phyloP scores from a whole-genome alignment of 768 basidiomycete genomes.

The Trametes elegans region DNA sequence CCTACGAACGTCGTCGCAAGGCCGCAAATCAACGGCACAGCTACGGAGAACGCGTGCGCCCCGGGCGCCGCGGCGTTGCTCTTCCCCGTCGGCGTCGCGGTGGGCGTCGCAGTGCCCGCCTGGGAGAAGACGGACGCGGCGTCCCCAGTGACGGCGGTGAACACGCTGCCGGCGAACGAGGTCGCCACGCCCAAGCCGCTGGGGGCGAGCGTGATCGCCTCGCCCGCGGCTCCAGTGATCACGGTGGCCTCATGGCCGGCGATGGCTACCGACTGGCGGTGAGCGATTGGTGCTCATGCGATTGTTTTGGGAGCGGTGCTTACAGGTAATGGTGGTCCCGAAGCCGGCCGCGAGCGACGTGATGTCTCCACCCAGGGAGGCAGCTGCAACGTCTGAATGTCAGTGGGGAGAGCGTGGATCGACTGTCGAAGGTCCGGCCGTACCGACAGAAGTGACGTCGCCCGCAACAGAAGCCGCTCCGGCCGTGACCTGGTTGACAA shows the following conservation, averaged over 20 bases:
- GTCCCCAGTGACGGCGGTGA: slow-evolving; percentile 46
- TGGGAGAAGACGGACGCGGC: slow-evolving; percentile 31
- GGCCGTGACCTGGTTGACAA: slow-evolving; percentile 1
- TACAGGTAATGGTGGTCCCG: slow-evolving; percentile 31
- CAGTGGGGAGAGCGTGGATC: background rate
- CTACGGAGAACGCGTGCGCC: too few species aligned
- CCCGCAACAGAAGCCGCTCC: slow-evolving; percentile 3
- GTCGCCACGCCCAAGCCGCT: slow-evolving; percentile 41
- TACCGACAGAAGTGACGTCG: background rate
- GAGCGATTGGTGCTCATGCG: background rate
- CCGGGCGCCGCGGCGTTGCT: too few species aligned
- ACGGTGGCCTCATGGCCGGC: slow-evolving; percentile 54
- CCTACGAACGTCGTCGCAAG: too few species aligned
- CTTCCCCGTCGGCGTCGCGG: too few species aligned
- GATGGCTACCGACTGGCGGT: slow-evolving; percentile 38
- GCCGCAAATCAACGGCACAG: too few species aligned
- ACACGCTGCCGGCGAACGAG: slow-evolving; percentile 51
- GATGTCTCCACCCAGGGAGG: slow-evolving; percentile 23
- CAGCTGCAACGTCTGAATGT: slow-evolving; percentile 9
- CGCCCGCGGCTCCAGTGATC: slow-evolving; percentile 56
- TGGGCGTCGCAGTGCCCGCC: too few species aligned
- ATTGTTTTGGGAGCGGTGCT: slow-evolving; percentile 5
- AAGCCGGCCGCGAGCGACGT: slow-evolving; percentile 34
- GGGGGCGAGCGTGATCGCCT: slow-evolving; percentile 58
- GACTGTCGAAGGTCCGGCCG: too few species aligned